Percentiles rank a stretch among this genome's conserved stretches.
Evolutionary conservation across 108 stramenopile species (phyloP).

Genomic region (Epithemia pelagica): DNA sequence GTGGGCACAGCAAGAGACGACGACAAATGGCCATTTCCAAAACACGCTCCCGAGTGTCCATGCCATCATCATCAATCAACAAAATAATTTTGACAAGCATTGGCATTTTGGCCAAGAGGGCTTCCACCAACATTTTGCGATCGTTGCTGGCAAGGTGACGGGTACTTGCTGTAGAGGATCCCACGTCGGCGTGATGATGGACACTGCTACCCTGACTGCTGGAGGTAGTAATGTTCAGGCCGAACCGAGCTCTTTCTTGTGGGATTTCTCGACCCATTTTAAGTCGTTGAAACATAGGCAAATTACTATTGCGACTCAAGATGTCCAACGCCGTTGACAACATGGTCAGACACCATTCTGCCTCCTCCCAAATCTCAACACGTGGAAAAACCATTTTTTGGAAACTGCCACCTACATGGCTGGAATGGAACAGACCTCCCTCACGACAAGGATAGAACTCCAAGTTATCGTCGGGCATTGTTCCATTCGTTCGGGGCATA

Average conservation of each 20-base stretch:
- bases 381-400: conserved; percentile 3
- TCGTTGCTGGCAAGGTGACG: neutral
- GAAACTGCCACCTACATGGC: neutral
- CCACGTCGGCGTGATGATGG: neutral
- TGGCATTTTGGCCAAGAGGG: conserved; percentile 13
- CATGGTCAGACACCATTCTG: conserved; percentile 20
- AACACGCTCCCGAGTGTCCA: conserved; percentile 1
- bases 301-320: conserved; percentile 14
- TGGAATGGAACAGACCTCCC: neutral
- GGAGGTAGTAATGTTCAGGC: neutral
- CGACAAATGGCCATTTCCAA: conserved; percentile 13
- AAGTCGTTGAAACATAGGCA: neutral
- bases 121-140: neutral
- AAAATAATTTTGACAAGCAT: conserved; percentile 18
- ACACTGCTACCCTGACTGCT: neutral
- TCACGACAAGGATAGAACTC: neutral
- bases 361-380: conserved; percentile 17
- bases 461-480: neutral
- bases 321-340: conserved; percentile 15
- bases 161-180: neutral
- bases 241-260: neutral
- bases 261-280: neutral
- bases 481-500: neutral
- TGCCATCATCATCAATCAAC: conserved; percentile 10
- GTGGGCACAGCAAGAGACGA: conserved; percentile 8